A percentile compares a stretch with the other conserved stretches of the same genome.
Evolutionary conservation across 371 early-diverging fungal species (phyloP).

Genomic region (Rhizopus microsporus): DNA sequence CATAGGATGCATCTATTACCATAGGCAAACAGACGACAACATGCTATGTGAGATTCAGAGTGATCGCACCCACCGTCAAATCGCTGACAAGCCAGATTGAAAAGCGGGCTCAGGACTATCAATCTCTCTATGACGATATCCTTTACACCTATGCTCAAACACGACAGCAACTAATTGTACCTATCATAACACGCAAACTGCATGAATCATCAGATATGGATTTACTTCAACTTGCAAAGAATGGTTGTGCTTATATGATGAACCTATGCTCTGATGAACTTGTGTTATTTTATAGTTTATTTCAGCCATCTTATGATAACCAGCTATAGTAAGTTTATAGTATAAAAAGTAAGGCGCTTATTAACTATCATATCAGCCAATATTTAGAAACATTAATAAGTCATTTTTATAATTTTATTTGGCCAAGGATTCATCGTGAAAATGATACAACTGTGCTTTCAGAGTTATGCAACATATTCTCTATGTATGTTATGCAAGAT

Average conservation of each 20-base stretch:
- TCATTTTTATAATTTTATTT: conserved; percentile 79
- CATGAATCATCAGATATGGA: conserved; percentile 52
- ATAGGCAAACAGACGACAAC: conserved; percentile 51
- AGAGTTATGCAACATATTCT: conserved; percentile 77
- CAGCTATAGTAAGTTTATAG: conserved; percentile 45
- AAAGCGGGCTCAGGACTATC: conserved; percentile 70
- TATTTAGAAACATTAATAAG: conserved; percentile 68
- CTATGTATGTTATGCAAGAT: conserved; percentile 61
- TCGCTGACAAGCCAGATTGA: conserved; percentile 75
- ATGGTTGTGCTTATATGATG: conserved; percentile 79
- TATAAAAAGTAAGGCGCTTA: not conserved
- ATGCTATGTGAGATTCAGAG: conserved; percentile 79
- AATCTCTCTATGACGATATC: conserved; percentile 74
- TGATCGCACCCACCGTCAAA: conserved; percentile 64
- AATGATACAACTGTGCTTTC: conserved; percentile 75
- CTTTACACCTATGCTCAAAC: conserved; percentile 70
- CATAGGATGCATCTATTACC: conserved; percentile 7
- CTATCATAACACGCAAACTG: conserved; percentile 65
- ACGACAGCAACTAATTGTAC: conserved; percentile 65
- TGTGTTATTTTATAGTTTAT: conserved; percentile 74
- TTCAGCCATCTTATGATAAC: conserved; percentile 63
- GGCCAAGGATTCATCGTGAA: conserved; percentile 87
- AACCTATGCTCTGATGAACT: conserved; percentile 82
- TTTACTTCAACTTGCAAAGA: conserved; percentile 64
- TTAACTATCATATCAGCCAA: conserved; percentile 40